Conservation (phyloP, 2,329 filamentous ascomycete genomes). For the Cladorrhinum sp. region DNA sequence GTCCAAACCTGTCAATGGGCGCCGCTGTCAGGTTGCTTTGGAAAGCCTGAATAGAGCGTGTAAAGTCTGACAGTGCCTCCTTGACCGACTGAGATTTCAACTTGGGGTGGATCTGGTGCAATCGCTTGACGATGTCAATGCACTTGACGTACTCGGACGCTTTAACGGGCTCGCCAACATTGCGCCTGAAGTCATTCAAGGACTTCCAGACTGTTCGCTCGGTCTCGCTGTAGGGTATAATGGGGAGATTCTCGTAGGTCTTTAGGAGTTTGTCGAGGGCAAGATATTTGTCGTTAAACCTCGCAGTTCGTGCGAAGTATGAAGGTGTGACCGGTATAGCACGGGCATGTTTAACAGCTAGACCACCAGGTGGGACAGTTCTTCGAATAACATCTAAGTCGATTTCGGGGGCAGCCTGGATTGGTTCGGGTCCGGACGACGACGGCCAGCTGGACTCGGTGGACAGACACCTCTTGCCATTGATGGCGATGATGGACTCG, state of each 20-base stretch:
- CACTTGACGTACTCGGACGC: constrained; percentile 76
- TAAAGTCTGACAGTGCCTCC: constrained; percentile 65
- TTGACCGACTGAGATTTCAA: constrained; percentile 70
- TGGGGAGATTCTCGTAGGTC: constrained; percentile 71
- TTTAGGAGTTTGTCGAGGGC: constrained; percentile 68
- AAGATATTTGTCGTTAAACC: constrained; percentile 83
- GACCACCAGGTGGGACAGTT: neutral
- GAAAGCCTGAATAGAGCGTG: constrained; percentile 70
- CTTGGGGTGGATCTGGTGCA: constrained; percentile 81
- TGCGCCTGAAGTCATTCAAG: constrained; percentile 69
- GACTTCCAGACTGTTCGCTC: constrained; percentile 79
- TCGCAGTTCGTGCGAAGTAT: constrained; percentile 87
- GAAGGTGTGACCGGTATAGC: constrained; percentile 81
- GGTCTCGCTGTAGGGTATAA: constrained; percentile 60
- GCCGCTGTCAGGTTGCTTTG: constrained; percentile 61
- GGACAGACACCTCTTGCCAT: constrained; percentile 18
- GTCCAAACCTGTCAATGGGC: constrained; percentile 71
- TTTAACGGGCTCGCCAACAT: constrained; percentile 69
- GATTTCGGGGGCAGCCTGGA: constrained; percentile 21
- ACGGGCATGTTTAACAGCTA: constrained; percentile 53
- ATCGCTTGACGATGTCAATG: constrained; percentile 68
- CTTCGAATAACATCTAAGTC: constrained; percentile 31
- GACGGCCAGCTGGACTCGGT: constrained; percentile 14
- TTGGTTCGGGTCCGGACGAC: neutral
- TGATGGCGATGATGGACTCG: neutral